A percentile compares a stretch with the other conserved stretches of the same genome.
Conservation (phyloP, 2,329 filamentous ascomycete species). For the Penicillium psychrosexuale region DNA sequence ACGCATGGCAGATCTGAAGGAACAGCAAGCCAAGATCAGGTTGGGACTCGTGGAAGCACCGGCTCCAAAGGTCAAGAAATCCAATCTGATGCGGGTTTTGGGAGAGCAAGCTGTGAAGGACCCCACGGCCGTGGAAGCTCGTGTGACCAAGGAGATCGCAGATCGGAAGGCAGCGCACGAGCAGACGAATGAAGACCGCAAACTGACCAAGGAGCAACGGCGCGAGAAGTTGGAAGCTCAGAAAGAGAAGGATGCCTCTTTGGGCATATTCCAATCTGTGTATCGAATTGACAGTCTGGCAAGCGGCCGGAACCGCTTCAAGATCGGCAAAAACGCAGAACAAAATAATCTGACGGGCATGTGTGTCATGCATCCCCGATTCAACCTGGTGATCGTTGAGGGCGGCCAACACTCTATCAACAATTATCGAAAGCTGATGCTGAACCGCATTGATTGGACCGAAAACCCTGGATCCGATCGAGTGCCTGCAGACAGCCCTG, state of each 20-base stretch:
- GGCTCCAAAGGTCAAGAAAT: constrained; percentile 93
- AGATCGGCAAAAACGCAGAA: constrained; percentile 88
- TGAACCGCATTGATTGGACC: constrained; percentile 90
- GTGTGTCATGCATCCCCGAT: constrained; percentile 85
- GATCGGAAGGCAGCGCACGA: constrained; percentile 79
- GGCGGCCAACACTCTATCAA: constrained; percentile 79
- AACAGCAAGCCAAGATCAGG: constrained; percentile 93
- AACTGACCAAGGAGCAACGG: constrained; percentile 81
- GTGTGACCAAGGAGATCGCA: constrained; percentile 88
- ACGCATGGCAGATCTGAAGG: constrained; percentile 88
- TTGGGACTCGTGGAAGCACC: constrained; percentile 85
- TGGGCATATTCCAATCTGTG: constrained; percentile 80
- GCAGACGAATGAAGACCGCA: constrained; percentile 74
- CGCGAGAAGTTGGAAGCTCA: constrained; percentile 78
- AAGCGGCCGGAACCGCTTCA: constrained; percentile 90
- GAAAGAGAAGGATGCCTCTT: constrained; percentile 82
- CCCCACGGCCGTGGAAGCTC: constrained; percentile 91
- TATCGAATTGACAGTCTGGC: constrained; percentile 88
- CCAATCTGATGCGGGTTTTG: constrained; percentile 94
- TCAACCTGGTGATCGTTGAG: constrained; percentile 88
- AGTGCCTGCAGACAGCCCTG: constrained; percentile 56
- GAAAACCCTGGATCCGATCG: constrained; percentile 73
- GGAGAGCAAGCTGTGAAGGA: constrained; percentile 93
- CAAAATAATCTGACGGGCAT: constrained; percentile 82
- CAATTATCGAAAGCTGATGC: constrained; percentile 88